A percentile compares a stretch with the other conserved stretches of the same genome.
Conservation (phyloP, 2,329 filamentous ascomycete genomes). For the Thielaviopsis ethacetica region DNA sequence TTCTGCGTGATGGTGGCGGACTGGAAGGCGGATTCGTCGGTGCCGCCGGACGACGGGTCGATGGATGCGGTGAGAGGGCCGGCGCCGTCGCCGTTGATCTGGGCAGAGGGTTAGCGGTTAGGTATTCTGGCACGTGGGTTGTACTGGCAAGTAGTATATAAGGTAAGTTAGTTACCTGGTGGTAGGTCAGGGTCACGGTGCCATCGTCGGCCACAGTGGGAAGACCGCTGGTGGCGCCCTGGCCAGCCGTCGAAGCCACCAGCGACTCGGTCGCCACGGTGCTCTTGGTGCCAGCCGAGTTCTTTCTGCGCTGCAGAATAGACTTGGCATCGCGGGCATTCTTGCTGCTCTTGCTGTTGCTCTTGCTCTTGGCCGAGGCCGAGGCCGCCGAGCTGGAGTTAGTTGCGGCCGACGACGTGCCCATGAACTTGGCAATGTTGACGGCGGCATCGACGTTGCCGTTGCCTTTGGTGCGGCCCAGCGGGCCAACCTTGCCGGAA, state of each 20-base stretch:
- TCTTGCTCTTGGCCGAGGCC: slow-evolving; percentile 14
- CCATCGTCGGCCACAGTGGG: slow-evolving; percentile 46
- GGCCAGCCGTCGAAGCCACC: slow-evolving; percentile 37
- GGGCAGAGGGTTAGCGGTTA: slow-evolving; percentile 16
- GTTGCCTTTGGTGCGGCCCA: slow-evolving; percentile 46
- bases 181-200: slow-evolving; percentile 45
- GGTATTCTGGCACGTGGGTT: neutral
- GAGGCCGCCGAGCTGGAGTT: slow-evolving; percentile 22
- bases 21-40: slow-evolving; percentile 31
- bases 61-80: slow-evolving; percentile 51
- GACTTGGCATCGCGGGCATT: slow-evolving; percentile 22
- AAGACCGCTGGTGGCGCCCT: slow-evolving; percentile 35
- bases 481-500: slow-evolving; percentile 33
- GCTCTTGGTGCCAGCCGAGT: slow-evolving; percentile 22
- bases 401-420: slow-evolving; percentile 17
- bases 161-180: slow-evolving; percentile 20
- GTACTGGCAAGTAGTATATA: neutral
- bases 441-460: slow-evolving; percentile 40
- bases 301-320: neutral
- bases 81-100: slow-evolving; percentile 50
- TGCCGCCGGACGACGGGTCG: slow-evolving; percentile 34
- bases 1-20: slow-evolving; percentile 34
- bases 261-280: slow-evolving; percentile 27
- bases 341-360: slow-evolving; percentile 18
- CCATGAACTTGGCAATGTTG: slow-evolving; percentile 46